Conservation (phyloP, 2,329 filamentous ascomycete species). For the Ophiosphaerella korrae region DNA sequence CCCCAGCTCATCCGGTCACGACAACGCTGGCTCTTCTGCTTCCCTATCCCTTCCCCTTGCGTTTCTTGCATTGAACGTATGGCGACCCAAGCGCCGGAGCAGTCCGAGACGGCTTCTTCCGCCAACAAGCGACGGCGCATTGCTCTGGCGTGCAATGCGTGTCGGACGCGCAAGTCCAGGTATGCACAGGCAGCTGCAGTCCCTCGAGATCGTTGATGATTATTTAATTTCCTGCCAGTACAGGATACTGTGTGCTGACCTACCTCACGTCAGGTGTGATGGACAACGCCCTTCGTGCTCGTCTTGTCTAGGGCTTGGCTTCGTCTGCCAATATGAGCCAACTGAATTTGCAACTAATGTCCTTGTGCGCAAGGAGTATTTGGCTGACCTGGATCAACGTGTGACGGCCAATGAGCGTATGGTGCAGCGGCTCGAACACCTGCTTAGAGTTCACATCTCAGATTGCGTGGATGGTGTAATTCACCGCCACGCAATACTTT, state of each 20-base stretch:
- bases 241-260: no score
- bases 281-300: constrained; percentile 3
- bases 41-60: no score
- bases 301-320: background rate
- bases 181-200: background rate
- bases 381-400: constrained; percentile 3
- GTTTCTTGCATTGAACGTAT: no score
- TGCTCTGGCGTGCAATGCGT: constrained; percentile 4
- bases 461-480: background rate
- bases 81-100: background rate
- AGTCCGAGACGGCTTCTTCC: background rate
- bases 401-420: constrained; percentile 1
- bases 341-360: background rate
- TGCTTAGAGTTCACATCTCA: constrained; percentile 2
- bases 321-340: constrained; percentile 2
- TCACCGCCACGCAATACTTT: no score
- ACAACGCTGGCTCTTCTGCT: no score
- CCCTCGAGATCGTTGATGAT: no score
- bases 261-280: background rate
- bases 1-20: no score
- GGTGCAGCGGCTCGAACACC: background rate
- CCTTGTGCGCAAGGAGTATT: constrained; percentile 2
- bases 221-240: no score
- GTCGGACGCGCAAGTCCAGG: constrained; percentile 3
- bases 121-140: constrained; percentile 3